Evolutionary conservation across 768 basidiomycete species (phyloP), one percentile per base, ranked within the genome.

Genomic region (Leccinum truebloodii): DNA sequence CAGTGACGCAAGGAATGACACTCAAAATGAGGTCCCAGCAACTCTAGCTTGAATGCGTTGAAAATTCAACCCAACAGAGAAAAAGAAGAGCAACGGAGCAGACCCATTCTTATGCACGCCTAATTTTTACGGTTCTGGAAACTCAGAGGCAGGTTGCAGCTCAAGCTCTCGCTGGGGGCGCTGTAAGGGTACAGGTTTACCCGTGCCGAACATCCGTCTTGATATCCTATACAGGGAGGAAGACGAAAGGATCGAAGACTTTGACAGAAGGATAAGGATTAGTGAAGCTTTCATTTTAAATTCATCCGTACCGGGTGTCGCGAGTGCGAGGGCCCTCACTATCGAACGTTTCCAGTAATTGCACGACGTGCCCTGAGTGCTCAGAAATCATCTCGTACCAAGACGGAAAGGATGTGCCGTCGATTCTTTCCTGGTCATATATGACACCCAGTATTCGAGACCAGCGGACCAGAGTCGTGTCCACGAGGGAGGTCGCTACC

Each of bases 361-460:
- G 50, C 8, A 0, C 12, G 32, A 54, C 24, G 5, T 53, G 14
- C 52, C 30, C 32, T 12, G 32, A 32, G 6, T 59, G 5, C 53
- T 44, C 20, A 59, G 12, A 12, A 20, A 16, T 16, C 35, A 16
- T 37, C 35, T 37, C 6, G 14, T 37, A 67, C 79, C 85, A 3
- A 78, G 80, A 20, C 77, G 82, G 16, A 58, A 78, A 44, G 81
- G 80, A 5, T 87, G 87, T 14, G 88, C 89, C 4, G 84, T 90
- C 8, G 85, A 90, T 65, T 55, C 80, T 30, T 26, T 26, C 26
- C 26, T 89, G 44, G 85, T 85, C 62, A 86, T 90, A 13, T 87
- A 89, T 61, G 86, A 85, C 0, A 77, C 83, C 1, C 62, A 75
- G 34, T 35, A 5, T 35, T 35, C 13, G 34, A 34, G 34, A 34